A percentile compares a stretch with the other conserved stretches of the same genome.
phyloP scores from a whole-genome alignment of 305 asterid species.

The Solanum aculeatissimum region DNA sequence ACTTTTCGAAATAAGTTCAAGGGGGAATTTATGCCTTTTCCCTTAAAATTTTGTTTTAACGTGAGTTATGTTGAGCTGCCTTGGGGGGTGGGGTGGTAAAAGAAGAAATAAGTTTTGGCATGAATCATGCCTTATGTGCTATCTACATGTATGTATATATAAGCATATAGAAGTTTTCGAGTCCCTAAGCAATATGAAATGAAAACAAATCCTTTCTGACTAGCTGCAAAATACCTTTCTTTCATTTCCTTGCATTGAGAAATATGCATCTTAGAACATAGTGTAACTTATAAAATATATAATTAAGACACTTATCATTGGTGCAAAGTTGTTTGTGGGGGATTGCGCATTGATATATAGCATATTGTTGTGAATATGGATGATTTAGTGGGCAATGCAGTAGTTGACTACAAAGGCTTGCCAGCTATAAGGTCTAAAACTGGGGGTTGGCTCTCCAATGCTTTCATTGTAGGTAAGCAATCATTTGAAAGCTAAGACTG shows the following conservation, averaged over 20 bases:
- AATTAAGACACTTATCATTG: neutral
- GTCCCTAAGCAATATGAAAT: neutral
- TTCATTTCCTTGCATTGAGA: neutral
- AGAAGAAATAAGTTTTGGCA: neutral
- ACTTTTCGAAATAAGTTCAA: too few relatives aligned
- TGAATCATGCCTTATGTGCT: neutral
- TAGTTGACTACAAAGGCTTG: constrained; percentile 20
- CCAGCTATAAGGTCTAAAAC: constrained; percentile 20
- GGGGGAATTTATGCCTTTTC: too few relatives aligned
- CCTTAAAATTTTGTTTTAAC: too few relatives aligned
- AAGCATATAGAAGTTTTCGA: neutral
- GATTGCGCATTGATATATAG: neutral
- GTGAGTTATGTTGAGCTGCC: too few relatives aligned
- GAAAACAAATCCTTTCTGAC: neutral
- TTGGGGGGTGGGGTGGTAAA: neutral
- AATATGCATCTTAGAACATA: neutral
- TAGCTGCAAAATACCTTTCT: neutral
- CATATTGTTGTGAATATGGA: neutral
- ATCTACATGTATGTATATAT: neutral
- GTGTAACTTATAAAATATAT: neutral
- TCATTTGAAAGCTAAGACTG: neutral
- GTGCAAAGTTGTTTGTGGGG: neutral
- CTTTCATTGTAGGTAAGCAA: constrained; percentile 13
- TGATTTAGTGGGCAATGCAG: constrained; percentile 8
- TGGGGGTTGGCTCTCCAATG: constrained; percentile 25